Evolutionary conservation across 805 yeast species (phyloP).

Genomic region (Lipomyces orientalis): DNA sequence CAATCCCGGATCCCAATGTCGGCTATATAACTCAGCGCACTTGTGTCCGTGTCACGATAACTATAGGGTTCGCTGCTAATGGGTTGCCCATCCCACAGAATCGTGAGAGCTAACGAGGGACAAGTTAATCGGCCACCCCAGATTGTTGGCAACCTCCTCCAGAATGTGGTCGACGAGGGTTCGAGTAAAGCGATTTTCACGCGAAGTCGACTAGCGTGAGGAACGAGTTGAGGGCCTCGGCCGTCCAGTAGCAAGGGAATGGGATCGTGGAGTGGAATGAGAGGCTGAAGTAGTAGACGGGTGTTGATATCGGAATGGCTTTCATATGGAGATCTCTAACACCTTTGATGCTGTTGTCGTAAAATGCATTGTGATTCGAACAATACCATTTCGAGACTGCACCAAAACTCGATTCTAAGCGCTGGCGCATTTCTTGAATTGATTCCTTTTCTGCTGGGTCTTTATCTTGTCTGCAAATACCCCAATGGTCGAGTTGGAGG

Average conservation of each 20-base stretch:
- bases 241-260: background rate
- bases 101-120: background rate
- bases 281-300: slow-evolving; percentile 1
- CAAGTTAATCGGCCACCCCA: slow-evolving; percentile 3
- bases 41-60: too few species aligned
- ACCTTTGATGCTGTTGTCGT: slow-evolving; percentile 1
- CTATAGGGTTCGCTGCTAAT: too few species aligned
- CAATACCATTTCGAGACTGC: background rate
- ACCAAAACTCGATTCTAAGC: background rate
- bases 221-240: background rate
- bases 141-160: background rate
- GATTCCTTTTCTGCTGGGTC: background rate
- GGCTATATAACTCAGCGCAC: too few species aligned
- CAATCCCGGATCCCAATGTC: too few species aligned
- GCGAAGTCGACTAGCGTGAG: background rate
- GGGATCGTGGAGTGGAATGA: slow-evolving; percentile 5
- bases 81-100: background rate
- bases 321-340: background rate
- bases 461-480: background rate
- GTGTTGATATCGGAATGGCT: background rate
- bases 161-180: background rate
- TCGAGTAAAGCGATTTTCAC: background rate
- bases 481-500: slow-evolving; percentile 8
- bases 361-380: background rate
- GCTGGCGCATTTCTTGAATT: background rate